These are phyloP conservation scores for Penicillium canescens DNA, from an alignment of 495 filamentous ascomycete species.

Conservation along the genomic window DNA sequence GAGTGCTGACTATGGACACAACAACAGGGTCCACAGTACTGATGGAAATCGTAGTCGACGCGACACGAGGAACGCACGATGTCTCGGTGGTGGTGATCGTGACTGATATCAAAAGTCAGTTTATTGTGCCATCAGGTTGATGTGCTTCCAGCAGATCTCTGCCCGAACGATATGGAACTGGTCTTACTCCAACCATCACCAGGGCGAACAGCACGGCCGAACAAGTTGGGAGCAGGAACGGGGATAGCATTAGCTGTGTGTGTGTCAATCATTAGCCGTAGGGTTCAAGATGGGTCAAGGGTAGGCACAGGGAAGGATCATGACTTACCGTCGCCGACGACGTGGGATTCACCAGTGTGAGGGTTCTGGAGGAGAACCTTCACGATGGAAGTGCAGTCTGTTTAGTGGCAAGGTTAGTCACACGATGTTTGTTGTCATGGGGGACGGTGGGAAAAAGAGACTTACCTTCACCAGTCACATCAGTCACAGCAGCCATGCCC, in stretches of 20 bases:
- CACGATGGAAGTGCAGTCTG: constrained; percentile 2
- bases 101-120: neutral
- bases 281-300: neutral
- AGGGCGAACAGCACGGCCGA: constrained; percentile 2
- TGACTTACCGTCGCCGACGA: neutral
- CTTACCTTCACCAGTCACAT: neutral
- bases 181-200: neutral
- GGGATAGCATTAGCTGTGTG: neutral
- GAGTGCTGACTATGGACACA: too few species aligned
- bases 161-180: neutral
- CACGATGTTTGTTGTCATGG: neutral
- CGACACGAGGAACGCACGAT: neutral
- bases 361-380: constrained; percentile 7
- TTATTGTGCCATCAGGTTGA: neutral
- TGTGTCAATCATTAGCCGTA: neutral
- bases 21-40: too few species aligned
- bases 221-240: neutral
- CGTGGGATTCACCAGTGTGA: constrained; percentile 9
- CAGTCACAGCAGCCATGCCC: neutral
- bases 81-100: constrained; percentile 18
- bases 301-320: neutral
- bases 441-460: neutral
- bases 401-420: neutral
- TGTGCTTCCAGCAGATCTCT: neutral
- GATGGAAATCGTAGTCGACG: too few species aligned